Conservation (phyloP, 1,139 yeast species). For the Hyphopichia buzzinii region DNA sequence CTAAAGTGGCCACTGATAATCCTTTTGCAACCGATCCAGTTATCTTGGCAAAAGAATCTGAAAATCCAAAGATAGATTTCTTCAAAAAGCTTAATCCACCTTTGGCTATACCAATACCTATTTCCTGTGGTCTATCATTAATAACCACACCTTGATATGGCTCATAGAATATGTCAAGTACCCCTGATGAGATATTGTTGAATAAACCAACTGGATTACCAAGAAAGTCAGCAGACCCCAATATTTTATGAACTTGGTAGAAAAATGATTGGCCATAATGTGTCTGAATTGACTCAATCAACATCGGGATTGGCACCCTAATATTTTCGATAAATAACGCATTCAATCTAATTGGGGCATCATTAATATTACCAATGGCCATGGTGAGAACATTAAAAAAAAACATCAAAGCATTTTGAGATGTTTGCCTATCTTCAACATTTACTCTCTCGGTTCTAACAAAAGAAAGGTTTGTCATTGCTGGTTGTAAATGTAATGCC, state of each 20-base stretch:
- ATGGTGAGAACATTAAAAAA: conserved; percentile 84
- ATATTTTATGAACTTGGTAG: conserved; percentile 86
- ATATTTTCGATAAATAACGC: conserved; percentile 87
- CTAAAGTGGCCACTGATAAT: conserved; percentile 85
- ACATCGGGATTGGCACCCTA: conserved; percentile 76
- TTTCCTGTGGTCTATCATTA: conserved; percentile 92
- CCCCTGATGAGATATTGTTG: conserved; percentile 90
- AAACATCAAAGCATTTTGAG: conserved; percentile 69
- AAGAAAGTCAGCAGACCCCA: conserved; percentile 94
- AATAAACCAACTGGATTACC: conserved; percentile 98
- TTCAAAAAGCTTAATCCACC: conserved; percentile 94
- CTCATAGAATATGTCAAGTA: conserved; percentile 92
- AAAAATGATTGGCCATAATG: conserved; percentile 93
- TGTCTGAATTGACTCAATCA: conserved; percentile 68
- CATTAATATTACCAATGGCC: conserved; percentile 97
- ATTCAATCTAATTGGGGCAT: conserved; percentile 90
- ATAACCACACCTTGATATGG: conserved; percentile 95
- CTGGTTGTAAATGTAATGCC: conserved; percentile 87
- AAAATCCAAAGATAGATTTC: conserved; percentile 91
- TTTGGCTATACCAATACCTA: conserved; percentile 92
- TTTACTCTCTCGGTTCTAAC: conserved; percentile 83
- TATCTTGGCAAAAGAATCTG: conserved; percentile 88
- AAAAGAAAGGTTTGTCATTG: conserved; percentile 84
- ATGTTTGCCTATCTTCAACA: conserved; percentile 51
- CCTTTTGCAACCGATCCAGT: conserved; percentile 97